Conservation (phyloP, 768 basidiomycete species). For the Boletus speciosus region DNA sequence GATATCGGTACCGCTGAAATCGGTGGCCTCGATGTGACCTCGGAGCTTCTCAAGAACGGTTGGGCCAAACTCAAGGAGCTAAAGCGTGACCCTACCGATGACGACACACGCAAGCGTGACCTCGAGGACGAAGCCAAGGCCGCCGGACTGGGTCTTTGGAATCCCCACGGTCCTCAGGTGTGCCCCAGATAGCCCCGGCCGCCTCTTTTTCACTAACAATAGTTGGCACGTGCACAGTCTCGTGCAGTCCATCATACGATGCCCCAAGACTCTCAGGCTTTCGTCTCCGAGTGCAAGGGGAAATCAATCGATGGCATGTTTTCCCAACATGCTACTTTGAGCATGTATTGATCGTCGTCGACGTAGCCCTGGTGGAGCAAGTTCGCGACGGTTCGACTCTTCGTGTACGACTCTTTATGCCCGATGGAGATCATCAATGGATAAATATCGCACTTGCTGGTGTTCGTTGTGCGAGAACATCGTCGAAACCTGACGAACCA, state of each 20-base stretch:
- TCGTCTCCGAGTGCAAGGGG: constrained; percentile 91
- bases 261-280: constrained; percentile 86
- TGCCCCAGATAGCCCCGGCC: not conserved
- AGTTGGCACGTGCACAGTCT: constrained; percentile 42
- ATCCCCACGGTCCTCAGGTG: constrained; percentile 73
- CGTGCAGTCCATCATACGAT: constrained; percentile 77
- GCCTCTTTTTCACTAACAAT: constrained; percentile 1
- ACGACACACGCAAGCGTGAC: constrained; percentile 68
- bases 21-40: constrained; percentile 65
- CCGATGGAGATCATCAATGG: constrained; percentile 86
- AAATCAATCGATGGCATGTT: constrained; percentile 76
- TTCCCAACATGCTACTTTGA: not conserved
- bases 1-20: constrained; percentile 79
- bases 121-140: constrained; percentile 73
- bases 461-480: constrained; percentile 67
- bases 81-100: constrained; percentile 79
- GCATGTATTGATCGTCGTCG: constrained; percentile 5
- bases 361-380: constrained; percentile 83
- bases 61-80: constrained; percentile 91
- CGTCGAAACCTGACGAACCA: constrained; percentile 69
- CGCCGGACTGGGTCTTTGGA: constrained; percentile 83
- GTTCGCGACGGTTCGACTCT: constrained; percentile 91
- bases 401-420: constrained; percentile 82
- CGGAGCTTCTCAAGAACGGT: constrained; percentile 80
- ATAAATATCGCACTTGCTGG: constrained; percentile 84